Evolutionary conservation across 768 basidiomycete genomes (phyloP).

Genomic region (Lentinula boryana): DNA sequence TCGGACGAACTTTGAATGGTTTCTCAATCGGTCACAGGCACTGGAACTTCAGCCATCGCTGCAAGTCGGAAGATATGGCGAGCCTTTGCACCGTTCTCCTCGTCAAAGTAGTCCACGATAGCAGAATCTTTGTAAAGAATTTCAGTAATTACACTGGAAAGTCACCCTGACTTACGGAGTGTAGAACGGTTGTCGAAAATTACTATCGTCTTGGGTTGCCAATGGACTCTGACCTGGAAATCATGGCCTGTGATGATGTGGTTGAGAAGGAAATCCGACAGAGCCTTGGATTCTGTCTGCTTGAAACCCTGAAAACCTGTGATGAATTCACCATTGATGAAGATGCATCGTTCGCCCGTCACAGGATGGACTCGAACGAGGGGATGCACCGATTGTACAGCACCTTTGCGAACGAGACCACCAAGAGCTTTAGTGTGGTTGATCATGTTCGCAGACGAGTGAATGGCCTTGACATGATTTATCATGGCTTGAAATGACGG

Average conservation of each 20-base stretch:
- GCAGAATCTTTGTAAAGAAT: slow-evolving; percentile 9
- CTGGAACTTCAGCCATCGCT: slow-evolving; percentile 15
- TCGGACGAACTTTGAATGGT: background rate
- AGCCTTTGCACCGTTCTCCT: slow-evolving; percentile 11
- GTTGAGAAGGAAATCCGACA: slow-evolving; percentile 19
- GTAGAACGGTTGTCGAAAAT: slow-evolving; percentile 10
- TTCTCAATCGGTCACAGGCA: slow-evolving; percentile 7
- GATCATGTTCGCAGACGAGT: slow-evolving; percentile 21
- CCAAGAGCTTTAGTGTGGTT: slow-evolving; percentile 15
- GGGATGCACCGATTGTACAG: slow-evolving; percentile 20
- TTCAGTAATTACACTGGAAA: background rate
- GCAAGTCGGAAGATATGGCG: slow-evolving; percentile 16
- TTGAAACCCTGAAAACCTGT: slow-evolving; percentile 19
- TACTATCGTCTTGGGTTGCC: slow-evolving; percentile 18
- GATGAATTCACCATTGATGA: slow-evolving; percentile 23
- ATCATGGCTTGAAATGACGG: background rate
- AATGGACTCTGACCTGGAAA: slow-evolving; percentile 19
- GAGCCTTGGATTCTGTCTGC: slow-evolving; percentile 17
- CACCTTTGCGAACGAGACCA: slow-evolving; percentile 22
- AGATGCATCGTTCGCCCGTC: slow-evolving; percentile 18
- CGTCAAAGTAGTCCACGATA: slow-evolving; percentile 14
- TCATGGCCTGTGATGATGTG: slow-evolving; percentile 20
- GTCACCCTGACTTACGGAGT: background rate
- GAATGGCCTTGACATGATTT: slow-evolving; percentile 17
- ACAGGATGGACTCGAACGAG: slow-evolving; percentile 25